phyloP scores from a whole-genome alignment of 2,329 filamentous ascomycete species.

The Mollisia scopiformis region DNA sequence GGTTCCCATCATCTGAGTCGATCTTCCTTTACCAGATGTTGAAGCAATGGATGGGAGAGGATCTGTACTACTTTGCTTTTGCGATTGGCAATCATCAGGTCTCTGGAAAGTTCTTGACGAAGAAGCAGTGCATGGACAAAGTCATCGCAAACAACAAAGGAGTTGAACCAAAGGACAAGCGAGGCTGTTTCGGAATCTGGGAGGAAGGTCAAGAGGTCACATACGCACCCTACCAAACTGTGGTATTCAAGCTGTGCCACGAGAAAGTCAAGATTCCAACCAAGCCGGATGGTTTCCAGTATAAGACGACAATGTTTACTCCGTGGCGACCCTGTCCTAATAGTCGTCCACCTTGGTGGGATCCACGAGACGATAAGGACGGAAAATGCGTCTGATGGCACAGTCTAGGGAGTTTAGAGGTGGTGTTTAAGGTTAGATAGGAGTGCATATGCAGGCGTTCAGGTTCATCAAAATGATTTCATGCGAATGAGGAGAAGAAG shows the following conservation, averaged over 20 bases:
- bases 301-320: not conserved
- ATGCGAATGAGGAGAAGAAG: no score
- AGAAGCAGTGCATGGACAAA: not conserved
- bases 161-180: not conserved
- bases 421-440: no score
- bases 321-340: not conserved
- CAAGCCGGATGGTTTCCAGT: not conserved
- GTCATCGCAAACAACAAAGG: not conserved
- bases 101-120: not conserved
- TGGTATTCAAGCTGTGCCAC: not conserved
- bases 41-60: not conserved
- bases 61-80: not conserved
- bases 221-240: not conserved
- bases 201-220: not conserved
- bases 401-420: no score
- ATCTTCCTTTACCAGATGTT: not conserved
- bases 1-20: no score
- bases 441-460: no score
- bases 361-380: no score
- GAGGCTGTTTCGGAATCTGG: not conserved
- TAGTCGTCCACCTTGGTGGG: no score
- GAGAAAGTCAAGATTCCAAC: not conserved
- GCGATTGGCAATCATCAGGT: not conserved
- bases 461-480: no score
- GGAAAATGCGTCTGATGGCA: no score